These are phyloP conservation scores for Astrephomene gubernaculifera DNA, from an alignment of 139 green algal species.

Conservation along the genomic window DNA sequence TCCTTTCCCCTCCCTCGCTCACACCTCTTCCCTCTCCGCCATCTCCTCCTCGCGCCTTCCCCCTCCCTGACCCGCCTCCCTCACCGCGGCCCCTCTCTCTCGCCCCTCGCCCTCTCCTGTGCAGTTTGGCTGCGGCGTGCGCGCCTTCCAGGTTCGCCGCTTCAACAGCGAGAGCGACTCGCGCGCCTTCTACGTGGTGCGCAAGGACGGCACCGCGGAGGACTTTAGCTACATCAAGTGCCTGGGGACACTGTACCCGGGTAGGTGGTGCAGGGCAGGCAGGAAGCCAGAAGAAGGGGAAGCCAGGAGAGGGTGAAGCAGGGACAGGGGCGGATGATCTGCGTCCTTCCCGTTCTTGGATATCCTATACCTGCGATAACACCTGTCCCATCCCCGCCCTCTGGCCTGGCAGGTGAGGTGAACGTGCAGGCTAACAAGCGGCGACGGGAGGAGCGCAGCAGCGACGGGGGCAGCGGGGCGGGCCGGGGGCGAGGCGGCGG, in stretches of 20 bases:
- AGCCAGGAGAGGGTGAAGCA: no score
- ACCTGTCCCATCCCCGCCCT: no score
- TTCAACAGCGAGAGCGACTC: constrained; percentile 44
- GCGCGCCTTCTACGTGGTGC: constrained; percentile 70
- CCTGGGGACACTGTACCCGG: constrained; percentile 64
- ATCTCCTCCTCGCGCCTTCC: not conserved
- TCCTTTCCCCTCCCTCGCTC: not conserved
- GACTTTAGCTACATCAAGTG: constrained; percentile 89
- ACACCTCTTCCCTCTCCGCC: not conserved
- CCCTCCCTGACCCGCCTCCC: not conserved
- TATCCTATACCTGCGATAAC: no score
- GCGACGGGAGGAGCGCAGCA: no score
- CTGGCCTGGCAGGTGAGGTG: no score
- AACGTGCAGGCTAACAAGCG: no score
- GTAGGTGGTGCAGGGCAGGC: constrained; percentile 16
- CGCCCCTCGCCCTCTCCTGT: not conserved
- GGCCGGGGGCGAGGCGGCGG: no score
- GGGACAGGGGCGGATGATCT: no score
- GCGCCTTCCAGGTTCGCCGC: constrained; percentile 64
- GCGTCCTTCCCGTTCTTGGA: no score
- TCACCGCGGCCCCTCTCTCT: not conserved
- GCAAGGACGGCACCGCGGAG: constrained; percentile 72
- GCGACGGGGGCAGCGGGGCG: no score
- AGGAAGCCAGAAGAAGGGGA: no score
- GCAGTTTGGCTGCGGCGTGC: constrained; percentile 62